Percentiles rank a stretch among this genome's conserved stretches.
phyloP scores from a whole-genome alignment of 1,139 yeast species.

The Suhomyces chickasaworum region DNA sequence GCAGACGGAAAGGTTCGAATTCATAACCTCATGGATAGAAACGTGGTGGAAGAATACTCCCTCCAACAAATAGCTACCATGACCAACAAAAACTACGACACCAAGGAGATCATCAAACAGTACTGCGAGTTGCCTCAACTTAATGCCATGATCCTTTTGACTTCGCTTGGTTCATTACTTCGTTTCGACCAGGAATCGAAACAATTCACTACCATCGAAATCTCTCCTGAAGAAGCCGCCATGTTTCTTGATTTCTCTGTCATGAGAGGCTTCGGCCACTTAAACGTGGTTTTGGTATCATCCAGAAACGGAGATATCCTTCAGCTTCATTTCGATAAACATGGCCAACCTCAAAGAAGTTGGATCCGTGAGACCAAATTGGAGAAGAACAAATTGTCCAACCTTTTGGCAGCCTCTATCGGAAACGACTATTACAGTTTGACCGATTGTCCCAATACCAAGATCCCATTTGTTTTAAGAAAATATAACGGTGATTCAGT shows the following conservation, averaged over 20 bases:
- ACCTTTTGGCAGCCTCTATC: conserved; percentile 41
- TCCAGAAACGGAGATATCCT: conserved; percentile 56
- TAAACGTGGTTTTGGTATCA: conserved; percentile 48
- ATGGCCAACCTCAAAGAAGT: conserved; percentile 16
- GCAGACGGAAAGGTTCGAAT: conserved; percentile 82
- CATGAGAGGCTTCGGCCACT: conserved; percentile 46
- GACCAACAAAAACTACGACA: conserved; percentile 29
- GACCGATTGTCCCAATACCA: conserved; percentile 70
- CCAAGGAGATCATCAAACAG: conserved; percentile 64
- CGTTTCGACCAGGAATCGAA: conserved; percentile 25
- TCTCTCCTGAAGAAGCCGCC: conserved; percentile 24
- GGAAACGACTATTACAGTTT: conserved; percentile 38
- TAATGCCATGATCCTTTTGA: conserved; percentile 52
- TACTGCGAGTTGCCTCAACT: conserved; percentile 45
- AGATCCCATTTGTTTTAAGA: conserved; percentile 54
- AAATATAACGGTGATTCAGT: conserved; percentile 29
- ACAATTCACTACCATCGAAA: conserved; percentile 30
- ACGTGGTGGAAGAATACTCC: conserved; percentile 14
- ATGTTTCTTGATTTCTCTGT: conserved; percentile 52
- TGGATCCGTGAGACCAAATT: conserved; percentile 29
- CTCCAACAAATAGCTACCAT: conserved; percentile 24
- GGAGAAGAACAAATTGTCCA: conserved; percentile 51
- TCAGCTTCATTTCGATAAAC: conserved; percentile 42
- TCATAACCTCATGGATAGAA: conserved; percentile 49
- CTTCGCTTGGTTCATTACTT: conserved; percentile 63